Conservation (phyloP, 768 basidiomycete species). For the Leccinellum rugosiceps region DNA sequence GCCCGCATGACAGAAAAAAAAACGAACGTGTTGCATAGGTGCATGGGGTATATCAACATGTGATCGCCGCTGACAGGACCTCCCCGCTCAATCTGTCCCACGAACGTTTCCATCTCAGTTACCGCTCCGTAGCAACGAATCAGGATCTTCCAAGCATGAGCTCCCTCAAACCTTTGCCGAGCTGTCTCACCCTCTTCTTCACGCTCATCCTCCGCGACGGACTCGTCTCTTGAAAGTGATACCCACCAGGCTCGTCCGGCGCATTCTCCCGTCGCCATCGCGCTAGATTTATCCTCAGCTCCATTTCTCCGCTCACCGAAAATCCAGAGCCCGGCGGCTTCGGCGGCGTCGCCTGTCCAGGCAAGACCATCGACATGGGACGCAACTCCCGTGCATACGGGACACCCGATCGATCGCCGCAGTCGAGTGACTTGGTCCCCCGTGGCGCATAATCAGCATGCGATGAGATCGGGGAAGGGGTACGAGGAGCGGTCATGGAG, state of each 20-base stretch:
- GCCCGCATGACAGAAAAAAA: neutral
- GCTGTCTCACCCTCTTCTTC: slow-evolving; percentile 27
- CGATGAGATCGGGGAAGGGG: slow-evolving; percentile 26
- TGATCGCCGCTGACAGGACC: slow-evolving; percentile 7
- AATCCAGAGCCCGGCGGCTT: slow-evolving; percentile 34
- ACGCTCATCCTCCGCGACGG: slow-evolving; percentile 20
- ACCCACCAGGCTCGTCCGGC: slow-evolving; percentile 29
- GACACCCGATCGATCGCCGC: slow-evolving; percentile 18
- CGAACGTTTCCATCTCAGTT: neutral
- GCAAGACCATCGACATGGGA: slow-evolving; percentile 29
- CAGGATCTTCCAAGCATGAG: slow-evolving; percentile 27
- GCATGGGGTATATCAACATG: slow-evolving; percentile 6
- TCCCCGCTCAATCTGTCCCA: neutral
- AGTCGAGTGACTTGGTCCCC: slow-evolving; percentile 34
- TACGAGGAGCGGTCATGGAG: slow-evolving; percentile 24
- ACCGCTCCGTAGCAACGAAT: neutral
- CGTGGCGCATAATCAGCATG: slow-evolving; percentile 22
- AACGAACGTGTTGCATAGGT: slow-evolving; percentile 3
- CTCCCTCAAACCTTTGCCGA: slow-evolving; percentile 32
- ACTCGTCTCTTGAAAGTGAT: slow-evolving; percentile 29
- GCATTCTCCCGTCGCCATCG: slow-evolving; percentile 32
- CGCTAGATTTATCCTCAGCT: slow-evolving; percentile 54
- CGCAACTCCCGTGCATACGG: slow-evolving; percentile 20
- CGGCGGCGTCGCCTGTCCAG: slow-evolving; percentile 18
- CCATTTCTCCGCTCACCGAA: slow-evolving; percentile 60